Conservation (phyloP, 495 filamentous ascomycete genomes). For the Cercophora sp. region DNA sequence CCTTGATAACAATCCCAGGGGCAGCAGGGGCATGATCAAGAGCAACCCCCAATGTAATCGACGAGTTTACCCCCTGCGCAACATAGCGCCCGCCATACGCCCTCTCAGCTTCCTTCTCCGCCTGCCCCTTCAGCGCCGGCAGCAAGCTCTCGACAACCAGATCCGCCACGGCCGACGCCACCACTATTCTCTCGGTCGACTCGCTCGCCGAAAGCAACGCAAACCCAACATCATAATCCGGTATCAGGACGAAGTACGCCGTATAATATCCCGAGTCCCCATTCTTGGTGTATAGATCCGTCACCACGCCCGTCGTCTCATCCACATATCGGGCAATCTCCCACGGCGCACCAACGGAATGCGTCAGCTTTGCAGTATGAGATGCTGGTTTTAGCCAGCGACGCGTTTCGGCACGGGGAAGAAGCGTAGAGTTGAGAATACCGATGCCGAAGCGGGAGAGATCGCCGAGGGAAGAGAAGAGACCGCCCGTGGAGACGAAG, state of each 20-base stretch:
- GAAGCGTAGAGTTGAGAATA: conserved; percentile 44
- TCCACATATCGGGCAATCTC: conserved; percentile 37
- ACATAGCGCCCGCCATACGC: conserved; percentile 33
- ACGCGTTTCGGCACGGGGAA: conserved; percentile 36
- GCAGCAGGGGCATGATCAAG: conserved; percentile 15
- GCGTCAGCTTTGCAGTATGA: conserved; percentile 35
- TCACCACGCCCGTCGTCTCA: conserved; percentile 11
- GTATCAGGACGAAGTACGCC: conserved; percentile 31
- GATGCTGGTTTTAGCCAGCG: conserved; percentile 48
- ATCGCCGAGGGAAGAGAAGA: conserved; percentile 23
- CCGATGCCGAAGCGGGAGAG: conserved; percentile 38
- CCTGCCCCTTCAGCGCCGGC: conserved; percentile 33
- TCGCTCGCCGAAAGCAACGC: conserved; percentile 31
- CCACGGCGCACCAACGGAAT: conserved; percentile 29
- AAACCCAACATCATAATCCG: conserved; percentile 41
- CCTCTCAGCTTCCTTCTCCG: conserved; percentile 24
- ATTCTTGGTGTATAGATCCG: conserved; percentile 41
- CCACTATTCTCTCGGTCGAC: neutral
- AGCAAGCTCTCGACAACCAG: conserved; percentile 25
- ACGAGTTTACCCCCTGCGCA: conserved; percentile 24
- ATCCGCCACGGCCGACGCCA: conserved; percentile 23
- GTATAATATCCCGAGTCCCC: conserved; percentile 40
- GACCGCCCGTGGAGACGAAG: conserved; percentile 20
- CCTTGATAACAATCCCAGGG: conserved; percentile 31
- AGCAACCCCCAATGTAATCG: conserved; percentile 28